Conservation (phyloP, 257 asterid species). For the Gynochthodes officinalis region DNA sequence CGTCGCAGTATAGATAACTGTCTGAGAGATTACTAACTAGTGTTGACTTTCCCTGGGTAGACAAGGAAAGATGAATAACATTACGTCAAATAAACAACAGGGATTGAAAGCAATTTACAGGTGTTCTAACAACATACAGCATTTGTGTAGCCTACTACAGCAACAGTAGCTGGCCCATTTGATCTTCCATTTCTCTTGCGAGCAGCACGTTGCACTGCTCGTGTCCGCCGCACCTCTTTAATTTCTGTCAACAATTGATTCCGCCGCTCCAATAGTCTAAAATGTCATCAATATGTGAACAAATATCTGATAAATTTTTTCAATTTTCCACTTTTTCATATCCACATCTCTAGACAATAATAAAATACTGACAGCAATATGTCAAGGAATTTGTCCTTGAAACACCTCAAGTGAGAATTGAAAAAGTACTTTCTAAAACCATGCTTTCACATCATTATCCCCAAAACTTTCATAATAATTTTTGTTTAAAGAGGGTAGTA, state of each 20-base stretch:
- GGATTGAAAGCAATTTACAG: constrained; percentile 17
- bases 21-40: constrained; percentile 81
- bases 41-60: constrained; percentile 86
- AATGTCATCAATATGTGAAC: neutral
- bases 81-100: constrained; percentile 13
- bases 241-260: constrained; percentile 70
- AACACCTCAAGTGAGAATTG: neutral
- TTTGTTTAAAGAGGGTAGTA: neutral
- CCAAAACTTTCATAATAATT: neutral
- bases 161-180: constrained; percentile 79
- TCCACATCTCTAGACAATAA: neutral
- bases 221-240: constrained; percentile 87
- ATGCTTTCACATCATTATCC: constrained; percentile 1
- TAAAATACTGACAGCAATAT: neutral
- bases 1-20: constrained; percentile 72
- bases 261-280: constrained; percentile 83
- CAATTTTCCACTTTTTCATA: neutral
- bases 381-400: neutral
- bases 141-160: constrained; percentile 96
- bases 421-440: neutral
- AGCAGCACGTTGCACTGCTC: constrained; percentile 85
- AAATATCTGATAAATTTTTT: neutral
- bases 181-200: constrained; percentile 68
- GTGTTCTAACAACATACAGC: constrained; percentile 59
- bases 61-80: constrained; percentile 12